phyloP scores from a whole-genome alignment of 1,139 yeast genomes.

The Yamadazyma oceani region DNA sequence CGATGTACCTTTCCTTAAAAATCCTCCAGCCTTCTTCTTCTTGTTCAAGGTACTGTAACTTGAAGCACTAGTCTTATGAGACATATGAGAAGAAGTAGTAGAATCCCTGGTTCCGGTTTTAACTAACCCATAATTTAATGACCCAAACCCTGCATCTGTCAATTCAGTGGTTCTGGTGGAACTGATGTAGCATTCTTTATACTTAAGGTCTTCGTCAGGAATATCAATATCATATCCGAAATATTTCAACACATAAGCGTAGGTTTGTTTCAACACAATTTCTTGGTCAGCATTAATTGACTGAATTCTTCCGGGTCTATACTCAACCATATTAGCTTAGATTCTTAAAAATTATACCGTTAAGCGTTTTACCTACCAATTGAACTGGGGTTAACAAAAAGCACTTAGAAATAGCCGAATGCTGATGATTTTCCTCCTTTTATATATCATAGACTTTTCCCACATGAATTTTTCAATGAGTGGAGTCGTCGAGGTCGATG shows the following conservation, averaged over 20 bases:
- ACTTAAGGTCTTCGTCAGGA: conserved; percentile 31
- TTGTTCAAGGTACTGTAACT: conserved; percentile 16
- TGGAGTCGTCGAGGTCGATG: conserved; percentile 4
- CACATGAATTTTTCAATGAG: conserved; percentile 7
- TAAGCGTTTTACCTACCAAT: no score
- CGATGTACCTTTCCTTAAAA: conserved; percentile 17
- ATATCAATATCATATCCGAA: conserved; percentile 40
- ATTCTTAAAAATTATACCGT: no score
- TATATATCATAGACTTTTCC: not conserved
- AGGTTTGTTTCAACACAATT: conserved; percentile 37
- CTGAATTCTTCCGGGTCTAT: conserved; percentile 44
- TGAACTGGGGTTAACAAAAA: no score
- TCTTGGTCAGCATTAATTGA: conserved; percentile 43
- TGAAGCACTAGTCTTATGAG: conserved; percentile 25
- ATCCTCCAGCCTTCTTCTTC: conserved; percentile 20
- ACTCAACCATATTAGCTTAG: conserved; percentile 13
- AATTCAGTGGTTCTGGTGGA: conserved; percentile 25
- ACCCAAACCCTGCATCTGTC: conserved; percentile 18
- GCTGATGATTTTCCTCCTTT: not conserved
- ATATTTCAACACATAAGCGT: conserved; percentile 40
- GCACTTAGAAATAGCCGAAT: no score
- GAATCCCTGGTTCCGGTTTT: conserved; percentile 30
- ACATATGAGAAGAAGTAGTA: conserved; percentile 25
- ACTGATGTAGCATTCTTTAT: conserved; percentile 35
- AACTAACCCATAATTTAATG: conserved; percentile 22